Percentiles rank a stretch among this genome's conserved stretches.
These are phyloP conservation scores for Blattamonas nauphoetae DNA, from an alignment of 78 protist genomes.

Conservation along the genomic window DNA sequence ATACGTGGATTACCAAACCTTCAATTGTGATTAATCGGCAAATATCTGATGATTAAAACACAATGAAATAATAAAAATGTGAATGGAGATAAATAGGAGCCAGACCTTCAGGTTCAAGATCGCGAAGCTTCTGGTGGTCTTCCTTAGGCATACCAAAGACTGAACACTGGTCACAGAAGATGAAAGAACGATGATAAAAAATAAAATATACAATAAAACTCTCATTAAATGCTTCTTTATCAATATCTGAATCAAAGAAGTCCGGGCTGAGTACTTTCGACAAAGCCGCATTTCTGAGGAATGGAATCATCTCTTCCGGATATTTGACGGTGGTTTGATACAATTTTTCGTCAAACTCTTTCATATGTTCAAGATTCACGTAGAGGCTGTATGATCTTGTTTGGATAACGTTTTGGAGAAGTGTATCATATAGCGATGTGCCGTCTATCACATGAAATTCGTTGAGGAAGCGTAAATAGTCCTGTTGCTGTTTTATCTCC, in stretches of 20 bases:
- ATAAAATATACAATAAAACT: not conserved
- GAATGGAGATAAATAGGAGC: not conserved
- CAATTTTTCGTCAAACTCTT: not conserved
- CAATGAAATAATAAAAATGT: not conserved
- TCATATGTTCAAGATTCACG: not conserved
- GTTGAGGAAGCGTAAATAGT: too few species aligned
- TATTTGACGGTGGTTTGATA: not conserved
- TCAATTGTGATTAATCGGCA: not conserved
- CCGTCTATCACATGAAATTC: too few species aligned
- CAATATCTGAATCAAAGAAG: not conserved
- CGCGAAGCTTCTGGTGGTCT: not conserved
- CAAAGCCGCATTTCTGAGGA: not conserved
- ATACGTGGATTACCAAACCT: constrained; percentile 5
- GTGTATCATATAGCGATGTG: too few species aligned
- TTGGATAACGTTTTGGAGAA: not conserved
- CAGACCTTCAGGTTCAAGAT: not conserved
- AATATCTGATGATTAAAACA: not conserved
- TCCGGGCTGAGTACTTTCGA: not conserved
- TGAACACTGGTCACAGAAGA: not conserved
- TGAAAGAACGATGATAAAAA: not conserved
- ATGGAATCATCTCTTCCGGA: not conserved
- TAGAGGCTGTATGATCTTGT: not conserved
- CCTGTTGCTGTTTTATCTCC: too few species aligned
- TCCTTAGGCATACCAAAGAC: not conserved
- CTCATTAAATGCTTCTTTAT: not conserved